Evolutionary conservation across 345 rosid species (phyloP).

Genomic region (Corchorus olitorius): DNA sequence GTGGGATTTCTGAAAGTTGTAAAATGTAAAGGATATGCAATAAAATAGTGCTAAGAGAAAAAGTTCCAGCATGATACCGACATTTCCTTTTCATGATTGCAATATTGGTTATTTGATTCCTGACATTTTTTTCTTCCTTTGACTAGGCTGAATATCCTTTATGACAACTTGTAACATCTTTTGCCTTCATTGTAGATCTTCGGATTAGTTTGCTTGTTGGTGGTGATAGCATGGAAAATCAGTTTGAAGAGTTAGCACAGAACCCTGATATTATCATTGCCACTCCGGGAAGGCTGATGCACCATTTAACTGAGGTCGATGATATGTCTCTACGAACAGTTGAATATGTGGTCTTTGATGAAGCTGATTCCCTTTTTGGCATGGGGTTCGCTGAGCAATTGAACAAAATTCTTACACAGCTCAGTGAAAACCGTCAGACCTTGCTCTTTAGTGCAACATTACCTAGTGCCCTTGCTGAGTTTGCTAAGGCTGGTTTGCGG

Average conservation of each 20-base stretch:
- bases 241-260: slow-evolving; percentile 90
- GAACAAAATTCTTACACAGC: slow-evolving; percentile 72
- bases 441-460: slow-evolving; percentile 94
- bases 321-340: slow-evolving; percentile 82
- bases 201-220: slow-evolving; percentile 86
- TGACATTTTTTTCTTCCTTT: neutral
- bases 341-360: slow-evolving; percentile 96
- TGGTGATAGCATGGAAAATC: slow-evolving; percentile 92
- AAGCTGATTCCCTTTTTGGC: slow-evolving; percentile 89
- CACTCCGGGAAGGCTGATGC: slow-evolving; percentile 95
- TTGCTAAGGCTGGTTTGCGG: slow-evolving; percentile 88
- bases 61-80: neutral
- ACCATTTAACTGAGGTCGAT: slow-evolving; percentile 87
- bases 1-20: neutral
- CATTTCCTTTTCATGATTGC: neutral
- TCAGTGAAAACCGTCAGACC: slow-evolving; percentile 92
- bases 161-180: neutral
- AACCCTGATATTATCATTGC: slow-evolving; percentile 94
- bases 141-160: neutral
- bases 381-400: slow-evolving; percentile 95
- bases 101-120: neutral
- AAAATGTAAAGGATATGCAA: neutral
- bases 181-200: slow-evolving; percentile 54
- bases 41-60: neutral
- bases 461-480: slow-evolving; percentile 97